Conservation (phyloP, 1,284 basidiomycete species). For the Dichomitus squalens region DNA sequence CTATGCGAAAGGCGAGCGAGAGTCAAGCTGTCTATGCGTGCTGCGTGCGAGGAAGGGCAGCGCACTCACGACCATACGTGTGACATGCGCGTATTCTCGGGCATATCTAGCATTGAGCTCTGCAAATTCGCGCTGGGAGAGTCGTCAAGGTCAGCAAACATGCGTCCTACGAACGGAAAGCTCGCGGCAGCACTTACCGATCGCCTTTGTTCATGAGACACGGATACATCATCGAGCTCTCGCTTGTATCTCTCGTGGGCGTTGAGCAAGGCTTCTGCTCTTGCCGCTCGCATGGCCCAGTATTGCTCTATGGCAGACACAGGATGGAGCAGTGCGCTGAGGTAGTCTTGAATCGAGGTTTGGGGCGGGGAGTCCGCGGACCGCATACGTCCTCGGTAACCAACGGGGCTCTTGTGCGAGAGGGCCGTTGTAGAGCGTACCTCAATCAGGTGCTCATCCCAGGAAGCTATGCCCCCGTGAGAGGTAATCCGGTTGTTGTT, state of each 20-base stretch:
- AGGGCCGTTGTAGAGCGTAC: background rate
- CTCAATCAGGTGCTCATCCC: background rate
- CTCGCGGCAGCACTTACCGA: constrained; percentile 37
- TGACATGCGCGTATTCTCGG: constrained; percentile 2
- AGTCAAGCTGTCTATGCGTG: background rate
- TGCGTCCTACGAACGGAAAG: background rate
- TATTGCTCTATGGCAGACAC: constrained; percentile 45
- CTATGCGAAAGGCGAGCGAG: background rate
- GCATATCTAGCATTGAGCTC: constrained; percentile 5
- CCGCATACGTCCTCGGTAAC: too few relatives aligned
- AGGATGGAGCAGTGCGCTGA: constrained; percentile 6
- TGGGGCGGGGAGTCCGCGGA: background rate
- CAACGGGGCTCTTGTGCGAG: too few relatives aligned
- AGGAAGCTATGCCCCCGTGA: background rate
- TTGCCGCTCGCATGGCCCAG: constrained; percentile 62
- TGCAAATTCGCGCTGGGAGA: constrained; percentile 7
- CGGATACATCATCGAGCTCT: constrained; percentile 45
- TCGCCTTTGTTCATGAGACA: constrained; percentile 46
- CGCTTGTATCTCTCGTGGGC: constrained; percentile 47
- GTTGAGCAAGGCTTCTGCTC: constrained; percentile 58
- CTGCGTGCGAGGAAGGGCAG: background rate
- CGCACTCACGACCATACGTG: constrained; percentile 9
- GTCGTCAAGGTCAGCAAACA: too few relatives aligned
- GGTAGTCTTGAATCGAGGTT: constrained; percentile 1
- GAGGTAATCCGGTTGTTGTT: background rate